Evolutionary conservation across 1,284 basidiomycete species (phyloP).

Genomic region (Trametes versicolor): DNA sequence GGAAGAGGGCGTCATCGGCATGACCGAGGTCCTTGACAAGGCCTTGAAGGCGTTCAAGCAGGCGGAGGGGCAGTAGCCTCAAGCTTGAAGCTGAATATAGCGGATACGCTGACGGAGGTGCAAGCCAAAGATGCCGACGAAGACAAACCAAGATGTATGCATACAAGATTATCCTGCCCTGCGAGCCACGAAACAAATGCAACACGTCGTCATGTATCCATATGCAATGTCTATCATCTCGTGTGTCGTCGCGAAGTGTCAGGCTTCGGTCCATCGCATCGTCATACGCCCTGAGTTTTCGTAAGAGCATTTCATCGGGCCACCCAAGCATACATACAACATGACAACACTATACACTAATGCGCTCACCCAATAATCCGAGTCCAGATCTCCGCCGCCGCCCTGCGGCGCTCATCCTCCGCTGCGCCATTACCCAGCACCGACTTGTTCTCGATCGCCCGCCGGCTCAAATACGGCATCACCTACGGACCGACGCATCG

Average conservation of each 20-base stretch:
- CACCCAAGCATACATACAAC: too few species aligned
- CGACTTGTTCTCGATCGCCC: constrained; percentile 78
- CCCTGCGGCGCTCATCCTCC: constrained; percentile 53
- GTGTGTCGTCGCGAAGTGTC: too few species aligned
- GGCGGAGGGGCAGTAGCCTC: background rate
- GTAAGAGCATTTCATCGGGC: background rate
- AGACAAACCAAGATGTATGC: too few species aligned
- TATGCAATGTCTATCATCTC: too few species aligned
- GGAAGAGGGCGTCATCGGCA: constrained; percentile 58
- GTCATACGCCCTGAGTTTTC: background rate
- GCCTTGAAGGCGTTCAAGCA: constrained; percentile 38
- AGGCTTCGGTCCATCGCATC: too few species aligned
- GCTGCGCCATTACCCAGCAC: constrained; percentile 66
- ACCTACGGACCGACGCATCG: constrained; percentile 48
- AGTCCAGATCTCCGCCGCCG: constrained; percentile 51
- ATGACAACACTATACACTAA: too few species aligned
- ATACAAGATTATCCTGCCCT: too few species aligned
- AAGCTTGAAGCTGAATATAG: background rate
- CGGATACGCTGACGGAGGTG: too few species aligned
- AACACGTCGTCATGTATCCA: too few species aligned
- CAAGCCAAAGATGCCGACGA: background rate
- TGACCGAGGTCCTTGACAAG: constrained; percentile 49
- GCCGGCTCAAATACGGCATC: constrained; percentile 72
- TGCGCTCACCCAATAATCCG: constrained; percentile 43
- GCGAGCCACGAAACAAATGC: too few species aligned